Evolutionary conservation across 179 eudicot genomes (phyloP).

Genomic region (Silene coronaria): DNA sequence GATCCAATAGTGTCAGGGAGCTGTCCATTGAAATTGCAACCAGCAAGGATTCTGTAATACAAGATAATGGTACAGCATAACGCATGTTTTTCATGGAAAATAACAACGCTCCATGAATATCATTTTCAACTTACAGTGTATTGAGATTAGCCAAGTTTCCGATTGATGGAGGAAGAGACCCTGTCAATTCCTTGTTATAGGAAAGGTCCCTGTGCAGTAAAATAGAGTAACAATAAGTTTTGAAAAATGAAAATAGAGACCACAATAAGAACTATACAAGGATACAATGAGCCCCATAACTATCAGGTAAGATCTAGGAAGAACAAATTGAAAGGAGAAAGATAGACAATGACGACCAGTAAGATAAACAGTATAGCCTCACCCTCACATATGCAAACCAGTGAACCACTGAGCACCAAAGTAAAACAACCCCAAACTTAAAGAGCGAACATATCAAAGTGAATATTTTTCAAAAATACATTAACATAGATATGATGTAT

Average conservation of each 20-base stretch:
- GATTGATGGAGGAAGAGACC: slow-evolving; percentile 41
- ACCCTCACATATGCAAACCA: too few species aligned
- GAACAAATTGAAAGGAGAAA: not conserved
- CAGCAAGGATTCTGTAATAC: slow-evolving; percentile 38
- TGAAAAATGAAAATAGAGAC: not conserved
- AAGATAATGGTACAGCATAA: not conserved
- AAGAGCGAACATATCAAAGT: too few species aligned
- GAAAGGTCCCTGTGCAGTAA: slow-evolving; percentile 43
- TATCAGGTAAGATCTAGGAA: too few species aligned
- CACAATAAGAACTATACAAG: not conserved
- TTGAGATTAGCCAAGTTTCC: slow-evolving; percentile 42
- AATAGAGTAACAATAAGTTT: too few species aligned
- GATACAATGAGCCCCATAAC: not conserved
- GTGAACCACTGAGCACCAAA: too few species aligned
- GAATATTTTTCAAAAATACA: too few species aligned
- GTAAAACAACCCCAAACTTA: too few species aligned
- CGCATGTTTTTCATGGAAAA: not conserved
- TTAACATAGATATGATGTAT: too few species aligned
- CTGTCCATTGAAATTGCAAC: slow-evolving; percentile 49
- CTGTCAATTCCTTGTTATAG: slow-evolving; percentile 41
- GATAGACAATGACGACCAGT: too few species aligned
- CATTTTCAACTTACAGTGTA: slow-evolving; percentile 37
- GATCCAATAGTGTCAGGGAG: slow-evolving; percentile 54
- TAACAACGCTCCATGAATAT: not conserved
- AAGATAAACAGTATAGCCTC: too few species aligned